Percentiles rank a stretch among this genome's conserved stretches.
These are phyloP conservation scores for Mycena vulgaris DNA, from an alignment of 768 basidiomycete genomes.

Conservation along the genomic window DNA sequence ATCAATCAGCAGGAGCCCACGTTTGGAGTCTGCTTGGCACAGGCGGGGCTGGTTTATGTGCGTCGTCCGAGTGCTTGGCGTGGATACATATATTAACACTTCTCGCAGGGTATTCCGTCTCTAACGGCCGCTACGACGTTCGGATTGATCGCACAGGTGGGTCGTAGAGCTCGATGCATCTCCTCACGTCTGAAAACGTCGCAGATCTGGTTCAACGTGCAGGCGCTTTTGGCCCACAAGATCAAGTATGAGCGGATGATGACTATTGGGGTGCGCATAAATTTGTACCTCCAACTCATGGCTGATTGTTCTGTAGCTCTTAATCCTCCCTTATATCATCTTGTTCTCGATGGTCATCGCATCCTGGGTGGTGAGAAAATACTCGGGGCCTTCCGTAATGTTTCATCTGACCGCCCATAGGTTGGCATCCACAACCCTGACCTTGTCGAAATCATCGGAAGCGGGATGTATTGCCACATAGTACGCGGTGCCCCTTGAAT, in stretches of 20 bases:
- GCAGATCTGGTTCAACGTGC: slow-evolving; percentile 44
- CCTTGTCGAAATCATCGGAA: slow-evolving; percentile 36
- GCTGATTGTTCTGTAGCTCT: slow-evolving; percentile 29
- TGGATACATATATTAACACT: background rate
- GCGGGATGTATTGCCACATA: slow-evolving; percentile 46
- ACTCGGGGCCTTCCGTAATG: background rate
- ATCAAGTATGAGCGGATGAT: slow-evolving; percentile 31
- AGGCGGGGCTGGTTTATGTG: slow-evolving; percentile 45
- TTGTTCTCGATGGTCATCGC: slow-evolving; percentile 40
- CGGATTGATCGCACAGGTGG: slow-evolving; percentile 41
- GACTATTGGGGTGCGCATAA: slow-evolving; percentile 22
- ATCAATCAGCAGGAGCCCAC: slow-evolving; percentile 27
- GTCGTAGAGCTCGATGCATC: background rate
- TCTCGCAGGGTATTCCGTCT: slow-evolving; percentile 35
- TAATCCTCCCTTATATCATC: slow-evolving; percentile 41
- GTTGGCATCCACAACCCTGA: slow-evolving; percentile 35
- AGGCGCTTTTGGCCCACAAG: slow-evolving; percentile 27
- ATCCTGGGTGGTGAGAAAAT: slow-evolving; percentile 36
- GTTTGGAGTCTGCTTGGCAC: slow-evolving; percentile 45
- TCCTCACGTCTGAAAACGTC: background rate
- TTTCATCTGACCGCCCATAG: slow-evolving; percentile 19
- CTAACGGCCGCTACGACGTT: slow-evolving; percentile 43
- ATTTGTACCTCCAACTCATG: background rate
- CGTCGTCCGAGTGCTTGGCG: slow-evolving; percentile 32
- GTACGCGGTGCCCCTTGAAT: slow-evolving; percentile 16